These are phyloP conservation scores for Blastocystis sp. DNA, from an alignment of 352 stramenopile genomes.

Conservation along the genomic window DNA sequence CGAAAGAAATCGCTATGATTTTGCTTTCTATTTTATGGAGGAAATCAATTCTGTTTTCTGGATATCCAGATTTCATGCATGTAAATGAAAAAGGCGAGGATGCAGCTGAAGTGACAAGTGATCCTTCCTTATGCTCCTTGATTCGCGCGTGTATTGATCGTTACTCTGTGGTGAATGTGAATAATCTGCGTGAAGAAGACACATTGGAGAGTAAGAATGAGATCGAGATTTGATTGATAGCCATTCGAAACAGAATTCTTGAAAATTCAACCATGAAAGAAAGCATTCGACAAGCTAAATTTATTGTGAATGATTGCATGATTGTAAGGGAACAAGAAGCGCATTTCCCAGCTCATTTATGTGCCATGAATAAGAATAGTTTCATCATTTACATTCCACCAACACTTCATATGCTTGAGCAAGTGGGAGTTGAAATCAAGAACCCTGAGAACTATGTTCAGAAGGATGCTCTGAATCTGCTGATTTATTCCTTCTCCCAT, in stretches of 20 bases:
- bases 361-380: not conserved
- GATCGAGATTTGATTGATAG: not conserved
- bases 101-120: constrained; percentile 35
- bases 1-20: constrained; percentile 41
- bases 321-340: constrained; percentile 27
- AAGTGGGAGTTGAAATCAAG: constrained; percentile 60
- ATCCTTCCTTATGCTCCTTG: constrained; percentile 7
- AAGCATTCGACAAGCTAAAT: constrained; percentile 53
- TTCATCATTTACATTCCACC: constrained; percentile 66
- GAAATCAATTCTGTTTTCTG: constrained; percentile 33
- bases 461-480: constrained; percentile 22
- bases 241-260: constrained; percentile 24
- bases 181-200: constrained; percentile 19
- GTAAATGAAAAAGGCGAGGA: constrained; percentile 63
- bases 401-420: constrained; percentile 61
- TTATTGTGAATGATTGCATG: constrained; percentile 60
- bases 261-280: constrained; percentile 49
- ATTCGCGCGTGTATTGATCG: constrained; percentile 64
- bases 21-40: constrained; percentile 62
- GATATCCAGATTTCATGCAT: constrained; percentile 64
- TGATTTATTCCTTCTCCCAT: constrained; percentile 59
- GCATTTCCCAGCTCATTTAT: constrained; percentile 3
- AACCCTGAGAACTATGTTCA: constrained; percentile 9
- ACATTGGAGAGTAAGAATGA: not conserved
- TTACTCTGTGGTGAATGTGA: constrained; percentile 55